Evolutionary conservation across 768 basidiomycete species (phyloP).

Genomic region (Tricholomella constricta): DNA sequence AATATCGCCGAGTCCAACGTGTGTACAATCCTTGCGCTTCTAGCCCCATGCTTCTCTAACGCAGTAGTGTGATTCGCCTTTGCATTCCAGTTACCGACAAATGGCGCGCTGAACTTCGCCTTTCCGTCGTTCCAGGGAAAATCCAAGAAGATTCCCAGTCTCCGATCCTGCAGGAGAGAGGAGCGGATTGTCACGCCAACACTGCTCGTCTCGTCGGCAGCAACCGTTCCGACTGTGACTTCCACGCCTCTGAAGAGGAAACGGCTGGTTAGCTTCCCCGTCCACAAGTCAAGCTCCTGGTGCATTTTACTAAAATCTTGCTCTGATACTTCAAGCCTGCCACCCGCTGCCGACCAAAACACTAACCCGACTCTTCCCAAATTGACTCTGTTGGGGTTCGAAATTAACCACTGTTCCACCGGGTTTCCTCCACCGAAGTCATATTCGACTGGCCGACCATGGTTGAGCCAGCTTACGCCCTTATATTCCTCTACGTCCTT

Average conservation of each 20-base stretch:
- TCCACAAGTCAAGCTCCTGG: conserved; percentile 59
- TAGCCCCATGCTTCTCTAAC: conserved; percentile 23
- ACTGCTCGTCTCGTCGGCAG: conserved; percentile 39
- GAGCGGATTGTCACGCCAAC: conserved; percentile 45
- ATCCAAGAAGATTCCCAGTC: conserved; percentile 53
- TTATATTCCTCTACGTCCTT: conserved; percentile 47
- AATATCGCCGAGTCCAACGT: conserved; percentile 41
- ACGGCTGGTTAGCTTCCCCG: conserved; percentile 47
- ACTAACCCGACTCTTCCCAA: conserved; percentile 52
- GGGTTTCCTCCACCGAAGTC: conserved; percentile 49
- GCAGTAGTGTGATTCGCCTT: conserved; percentile 50
- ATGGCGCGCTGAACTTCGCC: conserved; percentile 56
- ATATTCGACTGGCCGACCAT: conserved; percentile 51
- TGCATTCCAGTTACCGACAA: conserved; percentile 54
- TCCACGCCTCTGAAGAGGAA: conserved; percentile 39
- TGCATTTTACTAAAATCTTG: conserved; percentile 32
- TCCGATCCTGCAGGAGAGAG: conserved; percentile 36
- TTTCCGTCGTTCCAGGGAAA: conserved; percentile 65
- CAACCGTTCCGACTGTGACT: conserved; percentile 42
- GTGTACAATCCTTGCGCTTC: conserved; percentile 44
- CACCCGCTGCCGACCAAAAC: conserved; percentile 34
- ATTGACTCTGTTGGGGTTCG: conserved; percentile 60
- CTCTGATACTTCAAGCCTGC: conserved; percentile 35
- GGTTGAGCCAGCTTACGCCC: conserved; percentile 52
- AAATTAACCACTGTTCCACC: conserved; percentile 56